Conservation (phyloP, 1,139 yeast genomes). For the Suhomyces maxii region DNA sequence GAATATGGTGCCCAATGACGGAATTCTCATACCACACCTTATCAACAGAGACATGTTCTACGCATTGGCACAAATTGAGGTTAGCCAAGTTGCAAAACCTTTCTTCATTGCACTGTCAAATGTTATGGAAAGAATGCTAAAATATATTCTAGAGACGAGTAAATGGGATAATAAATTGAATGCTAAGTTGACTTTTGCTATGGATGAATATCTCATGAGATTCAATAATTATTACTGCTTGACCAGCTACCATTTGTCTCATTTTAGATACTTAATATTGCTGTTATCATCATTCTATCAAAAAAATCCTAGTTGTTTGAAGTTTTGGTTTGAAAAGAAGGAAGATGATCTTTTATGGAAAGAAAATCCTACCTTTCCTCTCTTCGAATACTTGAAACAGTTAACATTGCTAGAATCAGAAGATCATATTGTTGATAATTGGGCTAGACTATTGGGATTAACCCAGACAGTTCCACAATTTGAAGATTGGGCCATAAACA, state of each 20-base stretch:
- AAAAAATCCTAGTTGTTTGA: slow-evolving; percentile 3
- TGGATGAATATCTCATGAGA: slow-evolving; percentile 2
- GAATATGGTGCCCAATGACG: no score
- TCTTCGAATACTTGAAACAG: background rate
- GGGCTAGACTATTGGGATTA: background rate
- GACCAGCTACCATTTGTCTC: slow-evolving; percentile 1
- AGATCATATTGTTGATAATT: background rate
- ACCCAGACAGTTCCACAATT: background rate
- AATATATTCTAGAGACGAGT: slow-evolving; percentile 1
- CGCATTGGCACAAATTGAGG: slow-evolving; percentile 7
- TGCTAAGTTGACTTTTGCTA: background rate
- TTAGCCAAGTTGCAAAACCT: background rate
- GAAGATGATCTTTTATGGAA: background rate
- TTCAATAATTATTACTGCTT: background rate
- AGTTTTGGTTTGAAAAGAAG: background rate
- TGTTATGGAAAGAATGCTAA: slow-evolving; percentile 6
- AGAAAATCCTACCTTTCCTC: background rate
- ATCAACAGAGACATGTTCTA: slow-evolving; percentile 6
- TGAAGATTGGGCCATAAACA: background rate
- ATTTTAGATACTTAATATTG: slow-evolving; percentile 3
- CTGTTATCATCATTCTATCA: slow-evolving; percentile 1
- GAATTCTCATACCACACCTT: no score
- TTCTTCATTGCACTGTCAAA: slow-evolving; percentile 8
- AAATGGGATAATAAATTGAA: background rate
- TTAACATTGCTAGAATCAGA: background rate